These are phyloP conservation scores for Globisporangium iwayamae DNA, from an alignment of 352 stramenopile genomes.

Conservation along the genomic window DNA sequence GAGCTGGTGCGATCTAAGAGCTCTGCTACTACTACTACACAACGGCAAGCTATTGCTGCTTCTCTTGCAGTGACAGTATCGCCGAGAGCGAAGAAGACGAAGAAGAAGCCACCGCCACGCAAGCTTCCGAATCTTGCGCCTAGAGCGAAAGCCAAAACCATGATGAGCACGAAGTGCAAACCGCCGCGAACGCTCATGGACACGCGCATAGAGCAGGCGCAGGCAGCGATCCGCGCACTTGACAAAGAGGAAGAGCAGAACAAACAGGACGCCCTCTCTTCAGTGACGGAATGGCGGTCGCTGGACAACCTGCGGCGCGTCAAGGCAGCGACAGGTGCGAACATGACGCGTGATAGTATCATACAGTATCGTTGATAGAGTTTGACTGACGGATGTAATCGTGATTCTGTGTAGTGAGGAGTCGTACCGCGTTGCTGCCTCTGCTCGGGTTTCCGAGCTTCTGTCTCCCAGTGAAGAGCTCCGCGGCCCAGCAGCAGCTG, in stretches of 20 bases:
- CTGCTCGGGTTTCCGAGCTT: neutral
- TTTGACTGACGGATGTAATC: neutral
- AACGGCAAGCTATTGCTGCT: neutral
- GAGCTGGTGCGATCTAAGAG: neutral
- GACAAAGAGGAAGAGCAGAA: slow-evolving; percentile 9
- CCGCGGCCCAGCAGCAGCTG: neutral
- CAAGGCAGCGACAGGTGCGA: neutral
- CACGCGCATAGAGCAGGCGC: slow-evolving; percentile 14
- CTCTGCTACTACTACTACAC: neutral
- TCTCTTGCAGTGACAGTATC: neutral
- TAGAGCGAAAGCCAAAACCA: neutral
- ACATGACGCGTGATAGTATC: neutral
- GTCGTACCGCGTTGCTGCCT: neutral
- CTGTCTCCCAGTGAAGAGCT: neutral
- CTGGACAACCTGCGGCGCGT: slow-evolving; percentile 2
- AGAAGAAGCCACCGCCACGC: neutral
- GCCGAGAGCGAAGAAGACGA: neutral
- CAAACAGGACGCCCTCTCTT: neutral
- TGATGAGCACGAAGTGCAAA: slow-evolving; percentile 13
- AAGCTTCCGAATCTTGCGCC: neutral
- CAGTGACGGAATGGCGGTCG: neutral
- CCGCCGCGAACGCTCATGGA: slow-evolving; percentile 15
- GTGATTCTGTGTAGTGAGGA: neutral
- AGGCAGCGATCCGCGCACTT: slow-evolving; percentile 8
- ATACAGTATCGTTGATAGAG: neutral